A percentile compares a stretch with the other conserved stretches of the same genome.
Conservation (phyloP, 2,329 filamentous ascomycete genomes). For the Scedosporium aurantiacum region DNA sequence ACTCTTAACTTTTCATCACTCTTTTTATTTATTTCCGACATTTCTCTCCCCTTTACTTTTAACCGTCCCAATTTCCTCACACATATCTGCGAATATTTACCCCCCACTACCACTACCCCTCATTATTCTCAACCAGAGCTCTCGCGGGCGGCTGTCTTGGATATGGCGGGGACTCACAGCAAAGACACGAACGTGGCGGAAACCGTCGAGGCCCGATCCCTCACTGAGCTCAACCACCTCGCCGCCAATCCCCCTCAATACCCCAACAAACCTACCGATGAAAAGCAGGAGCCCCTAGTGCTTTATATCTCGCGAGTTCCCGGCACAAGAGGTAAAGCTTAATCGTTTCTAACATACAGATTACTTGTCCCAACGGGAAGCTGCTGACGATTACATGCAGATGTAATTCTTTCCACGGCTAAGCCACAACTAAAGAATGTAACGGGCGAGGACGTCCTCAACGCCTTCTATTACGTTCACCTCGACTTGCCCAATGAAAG, state of each 20-base stretch:
- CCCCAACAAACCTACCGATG: slow-evolving; percentile 63
- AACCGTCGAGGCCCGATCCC: slow-evolving; percentile 60
- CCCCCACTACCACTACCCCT: background rate
- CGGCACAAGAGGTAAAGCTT: slow-evolving; percentile 64
- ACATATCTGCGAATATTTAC: no score
- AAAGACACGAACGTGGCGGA: slow-evolving; percentile 3
- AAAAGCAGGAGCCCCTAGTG: slow-evolving; percentile 58
- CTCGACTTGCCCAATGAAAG: slow-evolving; percentile 14
- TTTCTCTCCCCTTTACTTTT: background rate
- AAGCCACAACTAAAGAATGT: slow-evolving; percentile 86
- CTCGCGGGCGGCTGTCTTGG: background rate
- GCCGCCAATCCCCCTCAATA: slow-evolving; percentile 82
- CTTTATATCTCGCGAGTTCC: slow-evolving; percentile 92
- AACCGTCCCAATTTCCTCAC: background rate
- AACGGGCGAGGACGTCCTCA: slow-evolving; percentile 74
- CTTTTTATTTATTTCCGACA: background rate
- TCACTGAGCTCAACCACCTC: slow-evolving; percentile 67
- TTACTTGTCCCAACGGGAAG: slow-evolving; percentile 11
- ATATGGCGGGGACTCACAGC: background rate
- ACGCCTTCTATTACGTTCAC: slow-evolving; percentile 86
- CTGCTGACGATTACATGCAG: slow-evolving; percentile 30
- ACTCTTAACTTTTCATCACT: background rate
- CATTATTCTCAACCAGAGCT: background rate
- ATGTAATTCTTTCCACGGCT: slow-evolving; percentile 83
- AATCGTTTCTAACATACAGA: slow-evolving; percentile 11